phyloP scores from a whole-genome alignment of 2,329 filamentous ascomycete genomes.

The Coniosporium tulheliwenetii region DNA sequence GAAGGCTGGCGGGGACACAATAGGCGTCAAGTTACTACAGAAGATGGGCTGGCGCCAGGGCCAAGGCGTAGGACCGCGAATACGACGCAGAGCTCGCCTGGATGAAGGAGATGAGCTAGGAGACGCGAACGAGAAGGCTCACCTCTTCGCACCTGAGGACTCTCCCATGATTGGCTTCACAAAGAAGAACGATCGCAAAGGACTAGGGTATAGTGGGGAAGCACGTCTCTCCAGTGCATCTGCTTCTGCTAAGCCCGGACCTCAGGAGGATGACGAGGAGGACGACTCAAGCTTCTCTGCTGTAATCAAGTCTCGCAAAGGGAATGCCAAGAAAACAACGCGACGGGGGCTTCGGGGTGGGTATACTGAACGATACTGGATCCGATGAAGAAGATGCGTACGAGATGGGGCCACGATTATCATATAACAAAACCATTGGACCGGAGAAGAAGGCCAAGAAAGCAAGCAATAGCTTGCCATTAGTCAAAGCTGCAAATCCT shows the following conservation, averaged over 20 bases:
- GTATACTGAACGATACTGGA: conserved; percentile 79
- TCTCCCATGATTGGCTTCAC: conserved; percentile 50
- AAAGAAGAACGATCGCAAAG: conserved; percentile 53
- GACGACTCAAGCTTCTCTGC: conserved; percentile 16
- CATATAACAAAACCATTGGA: conserved; percentile 68
- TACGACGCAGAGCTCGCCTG: conserved; percentile 58
- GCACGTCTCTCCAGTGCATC: conserved; percentile 24
- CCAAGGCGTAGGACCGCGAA: conserved; percentile 80
- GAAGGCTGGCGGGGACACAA: conserved; percentile 58
- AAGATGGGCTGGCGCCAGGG: conserved; percentile 95
- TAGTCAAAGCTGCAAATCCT: conserved; percentile 37
- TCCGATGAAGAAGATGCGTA: conserved; percentile 95
- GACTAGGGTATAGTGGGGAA: conserved; percentile 52
- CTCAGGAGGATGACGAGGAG: conserved; percentile 18
- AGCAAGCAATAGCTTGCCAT: conserved; percentile 18
- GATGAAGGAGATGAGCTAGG: conserved; percentile 29
- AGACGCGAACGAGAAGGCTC: conserved; percentile 28
- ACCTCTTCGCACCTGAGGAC: conserved; percentile 79
- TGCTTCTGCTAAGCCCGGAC: neutral
- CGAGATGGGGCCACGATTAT: conserved; percentile 78
- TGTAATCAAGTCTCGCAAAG: conserved; percentile 17
- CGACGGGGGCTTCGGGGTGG: conserved; percentile 64
- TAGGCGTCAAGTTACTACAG: conserved; percentile 71
- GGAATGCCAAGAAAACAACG: conserved; percentile 37
- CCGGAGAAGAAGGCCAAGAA: conserved; percentile 64